Evolutionary conservation across 805 yeast genomes (phyloP), one percentile per base, ranked within the genome.

Genomic region (Nakazawaea laoshanensis): DNA sequence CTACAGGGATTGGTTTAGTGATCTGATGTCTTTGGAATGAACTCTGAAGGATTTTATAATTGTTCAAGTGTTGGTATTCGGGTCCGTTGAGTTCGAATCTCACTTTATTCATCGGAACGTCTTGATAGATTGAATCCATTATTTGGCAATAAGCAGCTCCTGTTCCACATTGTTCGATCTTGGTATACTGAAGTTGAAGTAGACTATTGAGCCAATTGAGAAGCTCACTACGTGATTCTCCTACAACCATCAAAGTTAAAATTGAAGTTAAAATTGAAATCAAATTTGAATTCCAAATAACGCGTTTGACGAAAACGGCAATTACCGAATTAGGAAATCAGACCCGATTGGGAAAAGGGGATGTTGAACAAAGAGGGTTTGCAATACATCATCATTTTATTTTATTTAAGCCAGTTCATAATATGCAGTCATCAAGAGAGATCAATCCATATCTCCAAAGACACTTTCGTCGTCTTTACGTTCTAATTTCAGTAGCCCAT

Each of bases 121-220:
- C 95, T 7, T 80, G 77, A 46, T 66, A 83, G 13, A 92, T 76
- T 6, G 87, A 74, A 54, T 92, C 96, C 63, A 89, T 66, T 24
- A 92, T 69, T 59, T 88, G 96, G 55, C 96, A 87, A 52, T 85
- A 89, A 1, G 86, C 89, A 1, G 96, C 96, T 2, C 99, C 99
- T 2, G 82, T 74, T 12, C 99, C 99, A 50, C 96, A 79, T 55
- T 88, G 88, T 51, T 92, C 98, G 2, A 92, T 80, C 50, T 82
- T 85, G 23, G 74, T 64, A 46, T 83, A 73, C 41, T 75, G 63
- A 26, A 87, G 55, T 27, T 69, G 69, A 29, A 86, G 63, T 3
- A 83, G 67, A 27, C 70, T 64, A 49, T 89, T 89, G 43, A 92
- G 65, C 97, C 97, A 92, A 35, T 67, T 70, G 36, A 92, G 58